Evolutionary conservation across 345 rosid genomes (phyloP).

Genomic region (Combretum micranthum): DNA sequence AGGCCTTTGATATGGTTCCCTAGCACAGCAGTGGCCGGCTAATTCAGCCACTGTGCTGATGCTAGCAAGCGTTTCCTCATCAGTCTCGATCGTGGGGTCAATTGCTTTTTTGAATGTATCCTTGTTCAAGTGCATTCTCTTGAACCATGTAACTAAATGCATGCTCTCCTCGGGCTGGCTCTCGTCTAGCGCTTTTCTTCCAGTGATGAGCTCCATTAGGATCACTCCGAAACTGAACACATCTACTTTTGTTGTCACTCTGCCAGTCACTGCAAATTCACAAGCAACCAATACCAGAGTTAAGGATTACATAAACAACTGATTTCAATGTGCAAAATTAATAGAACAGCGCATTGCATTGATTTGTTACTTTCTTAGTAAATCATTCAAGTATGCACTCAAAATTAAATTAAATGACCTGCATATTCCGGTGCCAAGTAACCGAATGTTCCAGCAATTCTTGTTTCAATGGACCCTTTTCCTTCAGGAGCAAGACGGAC

Average conservation of each 20-base stretch:
- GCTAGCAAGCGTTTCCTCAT: constrained; percentile 62
- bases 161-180: constrained; percentile 85
- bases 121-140: constrained; percentile 59
- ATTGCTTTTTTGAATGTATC: constrained; percentile 55
- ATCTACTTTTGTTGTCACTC: constrained; percentile 91
- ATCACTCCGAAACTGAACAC: constrained; percentile 89
- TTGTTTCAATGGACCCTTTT: constrained; percentile 69
- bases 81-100: constrained; percentile 56
- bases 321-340: not conserved
- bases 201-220: constrained; percentile 84
- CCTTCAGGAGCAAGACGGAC: constrained; percentile 94
- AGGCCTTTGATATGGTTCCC: constrained; percentile 88
- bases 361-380: too few relatives aligned
- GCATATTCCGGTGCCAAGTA: constrained; percentile 95
- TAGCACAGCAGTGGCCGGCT: constrained; percentile 82
- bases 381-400: too few relatives aligned
- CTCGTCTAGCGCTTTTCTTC: constrained; percentile 87
- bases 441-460: constrained; percentile 93
- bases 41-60: constrained; percentile 74
- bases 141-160: constrained; percentile 83
- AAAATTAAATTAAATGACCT: constrained; percentile 29
- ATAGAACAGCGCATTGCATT: not conserved
- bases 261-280: constrained; percentile 65
- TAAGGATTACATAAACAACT: constrained; percentile 1
- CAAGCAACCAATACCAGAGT: not conserved